Evolutionary conservation across 208 protist genomes (phyloP).

Genomic region (Leishmania mexicana): DNA sequence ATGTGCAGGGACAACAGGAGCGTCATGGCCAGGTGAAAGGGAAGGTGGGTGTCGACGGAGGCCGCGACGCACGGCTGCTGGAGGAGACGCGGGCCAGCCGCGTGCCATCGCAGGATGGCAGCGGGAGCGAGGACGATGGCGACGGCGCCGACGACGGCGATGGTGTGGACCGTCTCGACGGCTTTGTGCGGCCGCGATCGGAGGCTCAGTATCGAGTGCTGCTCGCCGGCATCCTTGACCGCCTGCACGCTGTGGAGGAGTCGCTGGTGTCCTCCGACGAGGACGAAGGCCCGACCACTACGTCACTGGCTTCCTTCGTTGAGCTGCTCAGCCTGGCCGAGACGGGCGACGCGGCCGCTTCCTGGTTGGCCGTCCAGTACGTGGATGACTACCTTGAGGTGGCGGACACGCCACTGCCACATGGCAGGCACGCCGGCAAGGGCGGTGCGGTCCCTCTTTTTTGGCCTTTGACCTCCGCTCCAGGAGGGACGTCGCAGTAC

Average conservation of each 20-base stretch:
- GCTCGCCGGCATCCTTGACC: constrained; percentile 12
- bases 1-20: not conserved
- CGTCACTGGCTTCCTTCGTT: constrained; percentile 46
- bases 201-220: constrained; percentile 19
- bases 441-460: constrained; percentile 8
- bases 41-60: not conserved
- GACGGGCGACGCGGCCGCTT: constrained; percentile 38
- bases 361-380: constrained; percentile 38
- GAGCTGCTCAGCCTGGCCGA: constrained; percentile 61
- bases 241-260: constrained; percentile 22
- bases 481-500: constrained; percentile 10
- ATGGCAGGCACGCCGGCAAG: not conserved
- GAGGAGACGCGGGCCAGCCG: not conserved
- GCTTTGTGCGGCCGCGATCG: constrained; percentile 12
- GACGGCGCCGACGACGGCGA: not conserved
- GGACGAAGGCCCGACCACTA: constrained; percentile 15
- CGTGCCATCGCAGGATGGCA: not conserved
- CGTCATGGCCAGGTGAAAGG: not conserved
- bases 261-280: constrained; percentile 23
- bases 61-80: not conserved
- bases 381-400: constrained; percentile 43
- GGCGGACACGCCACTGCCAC: not conserved
- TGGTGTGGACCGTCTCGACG: not conserved
- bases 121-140: constrained; percentile 1
- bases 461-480: constrained; percentile 1